A percentile compares a stretch with the other conserved stretches of the same genome.
Evolutionary conservation across 129 eudicot species (phyloP).

Genomic region (Tagetes patula): DNA sequence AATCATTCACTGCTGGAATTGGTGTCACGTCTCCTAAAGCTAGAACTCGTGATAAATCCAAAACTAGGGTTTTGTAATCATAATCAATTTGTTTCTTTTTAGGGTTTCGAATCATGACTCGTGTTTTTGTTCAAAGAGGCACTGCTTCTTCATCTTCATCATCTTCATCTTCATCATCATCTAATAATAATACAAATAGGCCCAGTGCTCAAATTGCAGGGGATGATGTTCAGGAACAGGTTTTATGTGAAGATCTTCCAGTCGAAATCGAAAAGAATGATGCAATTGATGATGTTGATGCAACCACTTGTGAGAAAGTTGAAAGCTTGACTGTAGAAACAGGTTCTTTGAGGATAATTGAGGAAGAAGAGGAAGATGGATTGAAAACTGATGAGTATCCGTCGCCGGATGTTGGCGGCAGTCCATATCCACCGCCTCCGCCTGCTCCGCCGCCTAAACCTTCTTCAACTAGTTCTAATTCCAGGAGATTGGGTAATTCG

Average conservation of each 20-base stretch:
- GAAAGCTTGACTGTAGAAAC: conserved; percentile 33
- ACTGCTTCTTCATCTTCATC: conserved; percentile 60
- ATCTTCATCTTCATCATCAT: conserved; percentile 37
- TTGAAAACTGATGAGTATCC: conserved; percentile 31
- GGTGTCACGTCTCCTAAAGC: conserved; percentile 85
- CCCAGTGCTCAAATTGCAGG: conserved; percentile 37
- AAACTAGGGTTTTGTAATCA: conserved; percentile 46
- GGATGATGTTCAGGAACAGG: conserved; percentile 56
- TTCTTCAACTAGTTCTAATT: conserved; percentile 35
- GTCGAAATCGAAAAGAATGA: conserved; percentile 33
- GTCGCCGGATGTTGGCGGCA: conserved; percentile 38
- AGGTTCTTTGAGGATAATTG: conserved; percentile 41
- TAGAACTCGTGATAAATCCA: conserved; percentile 79
- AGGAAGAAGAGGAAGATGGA: conserved; percentile 33
- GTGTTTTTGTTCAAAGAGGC: conserved; percentile 89
- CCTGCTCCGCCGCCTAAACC: conserved; percentile 93
- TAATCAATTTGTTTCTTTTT: conserved; percentile 28
- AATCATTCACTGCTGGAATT: conserved; percentile 63
- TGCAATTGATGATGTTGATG: conserved; percentile 29
- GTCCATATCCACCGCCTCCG: conserved; percentile 86
- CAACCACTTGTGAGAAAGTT: conserved; percentile 34
- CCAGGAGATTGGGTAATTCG: conserved; percentile 50
- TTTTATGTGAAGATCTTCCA: conserved; percentile 51
- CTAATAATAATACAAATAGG: conserved; percentile 44
- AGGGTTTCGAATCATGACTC: conserved; percentile 59